phyloP scores from a whole-genome alignment of 805 yeast genomes.

The Clavispora fructus region DNA sequence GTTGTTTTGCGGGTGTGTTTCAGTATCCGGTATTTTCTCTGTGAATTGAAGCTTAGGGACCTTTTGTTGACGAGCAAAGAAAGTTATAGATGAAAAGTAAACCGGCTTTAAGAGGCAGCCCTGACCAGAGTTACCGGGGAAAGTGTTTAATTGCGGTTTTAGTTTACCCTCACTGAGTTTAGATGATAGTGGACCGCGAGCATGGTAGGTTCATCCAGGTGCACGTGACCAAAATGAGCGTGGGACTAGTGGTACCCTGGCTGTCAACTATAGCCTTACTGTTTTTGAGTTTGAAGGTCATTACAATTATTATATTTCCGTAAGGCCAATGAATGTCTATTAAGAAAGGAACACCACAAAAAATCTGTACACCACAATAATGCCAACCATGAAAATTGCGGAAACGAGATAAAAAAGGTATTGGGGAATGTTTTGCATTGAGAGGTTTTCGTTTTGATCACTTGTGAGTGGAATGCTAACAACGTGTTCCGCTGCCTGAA shows the following conservation, averaged over 20 bases:
- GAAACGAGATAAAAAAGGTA: conserved; percentile 21
- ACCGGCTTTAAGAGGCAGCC: background rate
- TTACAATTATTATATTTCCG: no score
- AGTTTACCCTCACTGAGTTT: background rate
- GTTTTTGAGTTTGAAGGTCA: no score
- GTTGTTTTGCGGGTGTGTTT: background rate
- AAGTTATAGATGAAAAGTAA: background rate
- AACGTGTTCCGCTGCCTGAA: conserved; percentile 38
- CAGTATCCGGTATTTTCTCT: background rate
- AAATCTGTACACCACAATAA: conserved; percentile 26
- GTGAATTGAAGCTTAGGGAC: background rate
- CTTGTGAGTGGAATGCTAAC: conserved; percentile 38
- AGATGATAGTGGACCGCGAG: background rate
- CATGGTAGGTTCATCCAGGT: background rate
- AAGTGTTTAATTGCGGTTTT: background rate
- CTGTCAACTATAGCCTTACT: no score
- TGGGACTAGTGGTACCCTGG: no score
- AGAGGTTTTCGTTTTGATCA: conserved; percentile 20
- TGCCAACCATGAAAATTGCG: conserved; percentile 20
- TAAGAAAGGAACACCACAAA: conserved; percentile 14
- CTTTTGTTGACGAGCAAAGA: background rate
- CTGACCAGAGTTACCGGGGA: background rate
- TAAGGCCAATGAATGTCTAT: background rate
- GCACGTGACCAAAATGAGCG: no score
- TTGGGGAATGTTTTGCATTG: conserved; percentile 18